Evolutionary conservation across 148 eudicot genomes (phyloP).

Genomic region (Cornus florida): DNA sequence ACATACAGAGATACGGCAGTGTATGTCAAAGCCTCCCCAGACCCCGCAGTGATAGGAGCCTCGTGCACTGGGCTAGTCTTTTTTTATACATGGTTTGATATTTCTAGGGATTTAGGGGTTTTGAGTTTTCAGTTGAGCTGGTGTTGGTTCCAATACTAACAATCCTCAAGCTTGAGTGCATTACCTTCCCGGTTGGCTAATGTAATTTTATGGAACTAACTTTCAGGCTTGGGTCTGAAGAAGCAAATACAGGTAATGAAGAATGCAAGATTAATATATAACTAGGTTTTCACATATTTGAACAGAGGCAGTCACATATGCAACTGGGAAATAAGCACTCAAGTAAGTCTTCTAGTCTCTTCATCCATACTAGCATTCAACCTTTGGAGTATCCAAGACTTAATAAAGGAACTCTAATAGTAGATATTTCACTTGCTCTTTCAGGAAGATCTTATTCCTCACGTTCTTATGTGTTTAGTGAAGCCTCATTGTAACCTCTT

Average conservation of each 20-base stretch:
- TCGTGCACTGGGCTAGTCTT: too few species aligned
- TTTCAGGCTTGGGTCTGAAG: neutral
- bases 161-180: neutral
- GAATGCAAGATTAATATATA: neutral
- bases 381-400: neutral
- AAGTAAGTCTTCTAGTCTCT: neutral
- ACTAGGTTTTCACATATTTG: neutral
- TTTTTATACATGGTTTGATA: too few species aligned
- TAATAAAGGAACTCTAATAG: neutral
- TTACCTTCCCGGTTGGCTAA: neutral
- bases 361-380: neutral
- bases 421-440: neutral
- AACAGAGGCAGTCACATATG: neutral
- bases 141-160: neutral
- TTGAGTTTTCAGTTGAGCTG: neutral
- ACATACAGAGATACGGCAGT: too few species aligned
- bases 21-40: too few species aligned
- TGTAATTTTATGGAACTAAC: neutral
- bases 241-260: neutral
- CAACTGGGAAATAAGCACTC: neutral
- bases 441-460: neutral
- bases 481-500: neutral
- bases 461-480: neutral
- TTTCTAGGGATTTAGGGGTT: neutral
- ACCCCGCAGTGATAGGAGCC: too few species aligned